Evolutionary conservation across 2,329 filamentous ascomycete species (phyloP).

Genomic region (Colletotrichum musae): DNA sequence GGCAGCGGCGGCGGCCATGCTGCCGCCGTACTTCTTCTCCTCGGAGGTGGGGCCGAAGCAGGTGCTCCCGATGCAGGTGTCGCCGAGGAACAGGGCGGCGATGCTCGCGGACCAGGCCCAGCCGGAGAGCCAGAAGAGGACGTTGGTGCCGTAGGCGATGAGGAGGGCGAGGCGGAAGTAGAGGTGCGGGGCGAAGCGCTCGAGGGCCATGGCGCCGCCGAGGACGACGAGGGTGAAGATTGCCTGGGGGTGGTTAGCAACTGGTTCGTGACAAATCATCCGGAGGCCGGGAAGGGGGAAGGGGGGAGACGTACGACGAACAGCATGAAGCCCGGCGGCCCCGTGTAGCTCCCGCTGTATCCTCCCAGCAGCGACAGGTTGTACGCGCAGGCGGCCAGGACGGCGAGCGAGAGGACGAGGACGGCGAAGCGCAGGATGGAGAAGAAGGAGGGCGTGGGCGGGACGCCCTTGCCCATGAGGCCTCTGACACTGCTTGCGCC

Average conservation of each 20-base stretch:
- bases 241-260: slow-evolving; percentile 47
- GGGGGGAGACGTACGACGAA: slow-evolving; percentile 58
- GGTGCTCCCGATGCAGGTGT: slow-evolving; percentile 41
- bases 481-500: slow-evolving; percentile 43
- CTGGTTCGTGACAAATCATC: not conserved
- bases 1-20: slow-evolving; percentile 56
- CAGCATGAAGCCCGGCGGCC: slow-evolving; percentile 59
- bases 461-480: slow-evolving; percentile 55
- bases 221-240: slow-evolving; percentile 59
- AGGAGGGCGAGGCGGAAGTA: slow-evolving; percentile 57
- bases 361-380: slow-evolving; percentile 53
- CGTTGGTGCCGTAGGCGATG: slow-evolving; percentile 52
- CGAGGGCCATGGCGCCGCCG: slow-evolving; percentile 53
- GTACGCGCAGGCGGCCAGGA: slow-evolving; percentile 58
- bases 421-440: slow-evolving; percentile 55
- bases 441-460: slow-evolving; percentile 54
- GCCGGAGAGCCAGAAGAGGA: slow-evolving; percentile 61
- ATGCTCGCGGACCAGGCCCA: slow-evolving; percentile 59
- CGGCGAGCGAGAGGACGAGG: slow-evolving; percentile 55
- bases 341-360: slow-evolving; percentile 47
- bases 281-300: slow-evolving; percentile 34
- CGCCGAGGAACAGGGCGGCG: slow-evolving; percentile 47
- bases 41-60: slow-evolving; percentile 43
- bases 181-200: slow-evolving; percentile 52
- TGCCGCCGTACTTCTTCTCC: slow-evolving; percentile 45